Evolutionary conservation across 257 asterid genomes (phyloP), one percentile per base, ranked within the genome.

Genomic region (Solanum clarkiae): DNA sequence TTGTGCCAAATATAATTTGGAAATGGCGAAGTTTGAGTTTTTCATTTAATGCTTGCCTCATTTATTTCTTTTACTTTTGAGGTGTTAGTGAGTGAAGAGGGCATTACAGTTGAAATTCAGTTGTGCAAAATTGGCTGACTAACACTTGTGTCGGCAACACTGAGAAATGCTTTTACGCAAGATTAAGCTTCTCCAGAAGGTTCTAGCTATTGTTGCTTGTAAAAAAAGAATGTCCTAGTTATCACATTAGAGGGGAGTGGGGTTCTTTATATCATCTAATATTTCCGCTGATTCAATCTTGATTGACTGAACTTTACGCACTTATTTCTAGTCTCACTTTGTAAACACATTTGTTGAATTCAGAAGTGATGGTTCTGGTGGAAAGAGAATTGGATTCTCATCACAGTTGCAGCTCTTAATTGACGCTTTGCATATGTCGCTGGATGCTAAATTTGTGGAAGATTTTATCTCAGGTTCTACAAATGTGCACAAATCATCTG

Each of bases 391-490:
- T 91, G 97, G 97, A 86, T 95, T 95, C 88, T 94, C 98, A 5
- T 94, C 98, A 83, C 98, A 95, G 86, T 88, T 94, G 92, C 90
- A 80, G 86, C 94, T 90, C 81, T 88, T 95, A 88, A 91, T 94
- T 86, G 90, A 90, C 84, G 95, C 96, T 75, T 87, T 95, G 91
- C 93, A 87, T 77, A 91, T 90, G 91, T 92, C 98, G 15, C 89
- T 88, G 89, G 92, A 92, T 66, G 96, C 93, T 84, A 90, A 92
- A 84, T 95, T 94, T 84, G 62, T 95, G 88, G 98, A 94, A 91
- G 98, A 95, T 88, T 92, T 93, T 91, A 94, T 95, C 71, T 93
- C 98, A 91, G 98, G 98, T 95, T 72, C 81, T 87, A 83, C 55
- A 85, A 75, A 84, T 66, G 53, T 56, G 60, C 74, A 29, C 55